Base-by-base conservation (phyloP, 2,329 filamentous ascomycete species). In the Pestalotiopsis sp. region DNA sequence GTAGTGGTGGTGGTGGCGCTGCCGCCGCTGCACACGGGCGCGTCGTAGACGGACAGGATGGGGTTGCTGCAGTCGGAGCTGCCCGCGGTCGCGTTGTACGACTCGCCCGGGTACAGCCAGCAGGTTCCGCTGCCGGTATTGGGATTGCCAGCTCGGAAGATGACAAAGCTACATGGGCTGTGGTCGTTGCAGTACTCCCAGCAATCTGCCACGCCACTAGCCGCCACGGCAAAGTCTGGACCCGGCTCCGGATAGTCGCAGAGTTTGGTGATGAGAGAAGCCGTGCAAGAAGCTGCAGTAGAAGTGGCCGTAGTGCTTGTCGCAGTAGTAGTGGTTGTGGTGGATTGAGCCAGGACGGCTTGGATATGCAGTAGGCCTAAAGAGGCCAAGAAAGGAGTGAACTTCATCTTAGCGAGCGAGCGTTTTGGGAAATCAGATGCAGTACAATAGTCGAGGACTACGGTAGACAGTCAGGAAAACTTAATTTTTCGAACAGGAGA, bases 221-320 rank as follows among this genome's bases (percentile, higher is more conserved):
- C 36, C 27, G 60, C 60, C 17, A 63, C 60, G 60, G 60, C 60
- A 38, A 36, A 63, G 1, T 41, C 60, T 20, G 25, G 13, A 20
- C 14, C 59, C 9, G 60, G 60, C 7, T 63, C 60, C 38, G 12
- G 13, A 63, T 63, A 63, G 5, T 38, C 36, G 60, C 60, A 63
- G 14, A 63, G 60, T 12, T 23, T 63, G 60, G 60, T 63, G 31
- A 63, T 63, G 60, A 63, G 60, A 31, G 60, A 63, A 63, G 60
- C 60, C 4, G 60, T 63, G 38, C 60, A 63, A 12, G 27, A 39
- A 2, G 60, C n/a, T 23, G 27, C 31, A n/a, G 60, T 3, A 4
- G 60, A 14, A 7, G 60, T 41, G 9, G 60, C 17, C 17, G 60
- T 63, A 23, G 60, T 20, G 31, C 14, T 63, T 17, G 13, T 63